phyloP scores from a whole-genome alignment of 2,329 filamentous ascomycete species.

The Colletotrichum sp. region DNA sequence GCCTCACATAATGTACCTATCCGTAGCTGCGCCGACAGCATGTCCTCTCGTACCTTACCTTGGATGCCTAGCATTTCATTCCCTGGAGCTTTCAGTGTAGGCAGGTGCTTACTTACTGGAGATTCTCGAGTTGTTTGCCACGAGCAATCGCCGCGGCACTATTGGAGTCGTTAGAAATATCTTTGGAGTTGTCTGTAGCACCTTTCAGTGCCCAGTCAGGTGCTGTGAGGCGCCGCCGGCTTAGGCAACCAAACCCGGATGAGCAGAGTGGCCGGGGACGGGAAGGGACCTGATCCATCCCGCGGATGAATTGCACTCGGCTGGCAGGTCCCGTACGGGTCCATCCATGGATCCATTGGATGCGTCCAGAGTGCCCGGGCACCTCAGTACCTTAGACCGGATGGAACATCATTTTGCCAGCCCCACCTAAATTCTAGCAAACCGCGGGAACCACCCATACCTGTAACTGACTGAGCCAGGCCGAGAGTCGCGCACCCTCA shows the following conservation, averaged over 20 bases:
- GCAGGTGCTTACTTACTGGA: neutral
- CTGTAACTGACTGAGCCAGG: neutral
- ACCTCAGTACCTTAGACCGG: neutral
- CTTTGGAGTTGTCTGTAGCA: neutral
- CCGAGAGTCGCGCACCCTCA: neutral
- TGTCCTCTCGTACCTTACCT: neutral
- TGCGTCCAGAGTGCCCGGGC: no score
- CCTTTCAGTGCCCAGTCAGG: neutral
- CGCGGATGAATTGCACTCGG: neutral
- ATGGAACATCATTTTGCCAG: slow-evolving; percentile 13
- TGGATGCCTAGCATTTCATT: neutral
- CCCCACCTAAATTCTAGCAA: neutral
- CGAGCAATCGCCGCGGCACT: neutral
- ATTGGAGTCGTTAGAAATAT: neutral
- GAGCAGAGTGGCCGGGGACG: neutral
- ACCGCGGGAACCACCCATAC: neutral
- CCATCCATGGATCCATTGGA: neutral
- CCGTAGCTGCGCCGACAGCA: neutral
- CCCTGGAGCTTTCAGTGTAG: neutral
- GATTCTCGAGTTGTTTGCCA: neutral
- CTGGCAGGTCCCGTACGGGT: neutral
- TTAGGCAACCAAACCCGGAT: neutral
- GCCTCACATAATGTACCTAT: neutral
- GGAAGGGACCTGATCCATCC: neutral
- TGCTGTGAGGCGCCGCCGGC: neutral